These are phyloP conservation scores for Fusarium sp. DNA, from an alignment of 2,329 filamentous ascomycete genomes.

Conservation along the genomic window DNA sequence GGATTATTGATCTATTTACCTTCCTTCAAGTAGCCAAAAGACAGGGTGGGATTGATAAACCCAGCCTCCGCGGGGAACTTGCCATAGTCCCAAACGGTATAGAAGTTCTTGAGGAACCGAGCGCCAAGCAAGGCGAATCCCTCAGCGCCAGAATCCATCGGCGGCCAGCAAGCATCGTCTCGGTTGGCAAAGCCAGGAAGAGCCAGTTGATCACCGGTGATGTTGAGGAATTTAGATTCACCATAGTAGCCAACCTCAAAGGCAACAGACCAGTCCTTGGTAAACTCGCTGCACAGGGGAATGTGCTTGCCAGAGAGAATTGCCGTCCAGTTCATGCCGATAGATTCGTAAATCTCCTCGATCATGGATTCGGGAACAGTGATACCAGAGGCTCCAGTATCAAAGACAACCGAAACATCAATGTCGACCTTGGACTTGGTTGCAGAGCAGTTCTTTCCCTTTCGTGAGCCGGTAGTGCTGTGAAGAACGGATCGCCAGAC, in stretches of 20 bases:
- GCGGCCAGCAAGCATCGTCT: slow-evolving; percentile 49
- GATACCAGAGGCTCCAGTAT: slow-evolving; percentile 46
- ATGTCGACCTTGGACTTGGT: not conserved
- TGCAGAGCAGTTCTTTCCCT: slow-evolving; percentile 25
- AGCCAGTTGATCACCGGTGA: slow-evolving; percentile 47
- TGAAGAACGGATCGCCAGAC: slow-evolving; percentile 44
- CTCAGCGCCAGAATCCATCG: slow-evolving; percentile 39
- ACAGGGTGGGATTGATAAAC: slow-evolving; percentile 19
- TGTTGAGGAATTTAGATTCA: slow-evolving; percentile 37
- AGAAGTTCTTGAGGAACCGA: slow-evolving; percentile 45
- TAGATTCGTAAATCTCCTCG: slow-evolving; percentile 44
- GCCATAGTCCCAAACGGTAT: slow-evolving; percentile 48
- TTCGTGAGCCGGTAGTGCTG: not conserved
- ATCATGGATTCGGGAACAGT: slow-evolving; percentile 40
- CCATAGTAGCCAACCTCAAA: slow-evolving; percentile 41
- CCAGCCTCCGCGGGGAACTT: not conserved
- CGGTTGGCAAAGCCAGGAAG: slow-evolving; percentile 46
- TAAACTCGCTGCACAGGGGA: slow-evolving; percentile 50
- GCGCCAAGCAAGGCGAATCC: slow-evolving; percentile 46
- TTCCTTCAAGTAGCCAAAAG: slow-evolving; percentile 39
- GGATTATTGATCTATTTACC: not conserved
- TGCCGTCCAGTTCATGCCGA: slow-evolving; percentile 49
- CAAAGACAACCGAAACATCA: slow-evolving; percentile 41
- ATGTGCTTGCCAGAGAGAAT: slow-evolving; percentile 42
- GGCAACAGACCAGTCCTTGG: slow-evolving; percentile 46